Conservation (phyloP, 2,329 filamentous ascomycete genomes). For the Colletotrichum ledebouriae region DNA sequence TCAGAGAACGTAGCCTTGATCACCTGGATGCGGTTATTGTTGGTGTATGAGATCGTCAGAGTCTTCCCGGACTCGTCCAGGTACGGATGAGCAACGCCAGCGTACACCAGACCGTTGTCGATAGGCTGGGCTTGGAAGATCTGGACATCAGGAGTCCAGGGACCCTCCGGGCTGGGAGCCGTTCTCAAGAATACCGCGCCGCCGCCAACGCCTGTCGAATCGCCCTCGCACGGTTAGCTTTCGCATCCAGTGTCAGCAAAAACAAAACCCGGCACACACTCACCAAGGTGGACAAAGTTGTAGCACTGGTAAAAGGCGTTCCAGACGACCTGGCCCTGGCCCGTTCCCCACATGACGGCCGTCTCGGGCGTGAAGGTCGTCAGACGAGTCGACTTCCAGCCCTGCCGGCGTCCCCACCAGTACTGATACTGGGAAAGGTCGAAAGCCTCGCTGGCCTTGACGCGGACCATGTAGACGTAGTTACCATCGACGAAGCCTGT, state of each 20-base stretch:
- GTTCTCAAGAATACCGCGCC: conserved; percentile 45
- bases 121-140: conserved; percentile 53
- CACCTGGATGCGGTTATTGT: conserved; percentile 55
- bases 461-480: conserved; percentile 55
- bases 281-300: conserved; percentile 52
- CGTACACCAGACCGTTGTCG: conserved; percentile 52
- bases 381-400: conserved; percentile 53
- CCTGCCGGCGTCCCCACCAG: conserved; percentile 54
- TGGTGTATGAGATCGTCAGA: conserved; percentile 55
- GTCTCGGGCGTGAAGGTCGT: conserved; percentile 52
- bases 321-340: conserved; percentile 56
- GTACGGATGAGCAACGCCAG: conserved; percentile 55
- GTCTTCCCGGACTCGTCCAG: conserved; percentile 53
- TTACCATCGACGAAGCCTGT: conserved; percentile 45
- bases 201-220: conserved; percentile 18
- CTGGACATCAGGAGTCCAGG: conserved; percentile 53
- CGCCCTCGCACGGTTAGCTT: neutral
- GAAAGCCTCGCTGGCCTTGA: conserved; percentile 52
- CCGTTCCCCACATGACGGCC: conserved; percentile 54
- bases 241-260: fast-evolving
- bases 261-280: neutral
- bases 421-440: conserved; percentile 55
- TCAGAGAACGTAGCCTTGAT: conserved; percentile 49
- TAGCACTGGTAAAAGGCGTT: conserved; percentile 53
- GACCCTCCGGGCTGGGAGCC: conserved; percentile 51